Base-by-base conservation (phyloP, 192 early-diverging fungal species). In the Podila horticola region DNA sequence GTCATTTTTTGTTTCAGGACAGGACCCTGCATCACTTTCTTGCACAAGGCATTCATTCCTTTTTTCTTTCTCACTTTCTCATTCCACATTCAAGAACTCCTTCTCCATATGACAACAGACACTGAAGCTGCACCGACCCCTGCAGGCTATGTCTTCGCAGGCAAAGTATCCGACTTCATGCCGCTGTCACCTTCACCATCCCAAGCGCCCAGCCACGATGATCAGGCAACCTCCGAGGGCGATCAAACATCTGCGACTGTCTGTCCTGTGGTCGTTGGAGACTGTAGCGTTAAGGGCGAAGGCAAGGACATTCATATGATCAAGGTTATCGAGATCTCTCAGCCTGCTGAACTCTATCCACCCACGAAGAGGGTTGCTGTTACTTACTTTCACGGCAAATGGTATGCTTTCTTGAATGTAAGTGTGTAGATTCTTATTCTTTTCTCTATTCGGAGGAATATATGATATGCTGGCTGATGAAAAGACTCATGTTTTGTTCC, bases 401-500 rank as follows among this genome's bases (percentile, higher is more conserved):
- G 77, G 77, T 81, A 81, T 45, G 77, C 64, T 36, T 81, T 81
- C 30, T 20, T 81, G 49, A 81, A 81, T 66, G 77, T 81, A 73
- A 81, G 77, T n/a, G n/a, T n/a, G n/a, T 13, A 11, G 48, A 6
- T 22, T 8, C 1, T 45, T 31, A n/a, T 36, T 34, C 26, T 36
- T 12, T 55, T 55, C 17, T 58, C 0, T 64, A 49, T 29, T 13
- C 13, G 19, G 1, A 20, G 9, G 19, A 7, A 4, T 19, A 15
- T 10, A 22, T 24, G 29, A 17, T 48, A 10, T 45, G 41, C 8
- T 45, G 13, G 41, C 8, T 12, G 41, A 45, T 17, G 41, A 7
- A 8, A 17, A 3, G 41, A 45, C 41, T 45, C 41, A 45, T 41
- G 13, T 41, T 9, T 45, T 17, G 3, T 17, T 17, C 15, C 41